Base-by-base conservation (phyloP, 108 stramenopile genomes). In the Fistulifera pelliculosa region DNA sequence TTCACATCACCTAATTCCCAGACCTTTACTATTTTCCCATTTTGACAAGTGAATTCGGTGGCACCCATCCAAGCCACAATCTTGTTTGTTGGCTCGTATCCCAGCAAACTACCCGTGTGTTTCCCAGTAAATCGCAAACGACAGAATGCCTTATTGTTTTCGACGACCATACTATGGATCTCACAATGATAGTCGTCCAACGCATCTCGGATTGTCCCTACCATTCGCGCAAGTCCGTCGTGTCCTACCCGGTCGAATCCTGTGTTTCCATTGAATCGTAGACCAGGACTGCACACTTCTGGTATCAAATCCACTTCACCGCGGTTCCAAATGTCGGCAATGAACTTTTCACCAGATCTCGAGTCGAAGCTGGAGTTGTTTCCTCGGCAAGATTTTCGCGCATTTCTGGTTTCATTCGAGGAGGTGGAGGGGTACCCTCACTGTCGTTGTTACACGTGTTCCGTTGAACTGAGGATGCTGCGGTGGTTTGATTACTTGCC, bases 1-100 rank as follows among this genome's bases (percentile, higher is more conserved):
- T 79, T 71, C n/a, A 79, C 56, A 65, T 79, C 78, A 1, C 70
- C 73, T 48, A 79, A 56, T 28, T 79, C 78, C 78, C 78, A 79
- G 1, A 79, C 73, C 45, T 79, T 79, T 17, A 74, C 45, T 52
- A 79, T 79, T 26, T 69, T 60, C 17, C 70, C 66, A 38, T 70
- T 61, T 26, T 66, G 67, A 35, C 61, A 55, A 0, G 78, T 79
- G 48, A 79, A 74, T 58, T 79, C 78, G 41, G 73, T 69, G 3
- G 78, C 78, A 19, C 78, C 78, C 56, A 68, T 71, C 78, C 78
- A 79, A 19, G 64, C 41, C 8, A 79, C 70, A 15, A 58, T 40
- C 61, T 63, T 68, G 19, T 70, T 62, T 1, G 78, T 79, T 11
- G 78, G 73, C 27, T 64, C 49, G 58, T 69, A 74, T 43, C 78